Base-by-base conservation (phyloP, 2,329 filamentous ascomycete species). In the Aspergillus ochraceus region DNA sequence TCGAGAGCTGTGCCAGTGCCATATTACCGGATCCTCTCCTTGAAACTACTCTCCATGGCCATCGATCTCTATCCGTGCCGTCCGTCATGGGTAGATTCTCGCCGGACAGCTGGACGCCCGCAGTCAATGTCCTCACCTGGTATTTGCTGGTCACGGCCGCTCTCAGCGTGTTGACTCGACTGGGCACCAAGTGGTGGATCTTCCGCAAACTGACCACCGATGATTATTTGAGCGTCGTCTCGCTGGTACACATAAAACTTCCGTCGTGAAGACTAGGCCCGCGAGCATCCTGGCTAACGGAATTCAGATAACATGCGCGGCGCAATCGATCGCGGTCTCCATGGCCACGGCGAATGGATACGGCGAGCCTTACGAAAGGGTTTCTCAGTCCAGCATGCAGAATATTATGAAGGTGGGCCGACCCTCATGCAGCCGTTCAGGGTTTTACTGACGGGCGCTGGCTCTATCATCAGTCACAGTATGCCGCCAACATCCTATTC, bases 41-140 rank as follows among this genome's bases (percentile, higher is more conserved):
- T 6, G 14, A 14, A 17, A 17, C 12, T 6, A 42, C 17, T 42
- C 36, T 42, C 14, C 36, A 42, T 42, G 36, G 36, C 14, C 36
- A n/a, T 42, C 36, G 5, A 42, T 5, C 12, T 42, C 36, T 17
- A n/a, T n/a, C 5, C 6, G 36, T n/a, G 14, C 36, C 36, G 14
- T 24, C 36, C 17, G 14, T 24, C 45, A 55, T 55, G 53, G 17
- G 24, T 19, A 22, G 46, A 14, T 55, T 55, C 46, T 49, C 42
- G n/a, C 42, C 53, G n/a, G 53, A 56, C 29, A 59, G 53, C 22
- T 55, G 54, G 53, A 55, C 62, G 2, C 66, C 71, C 8, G 54
- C 66, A 1, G 57, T 71, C 58, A 69, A 67, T 20, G 61, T 73
- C 17, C 8, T 69, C 19, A 65, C 68, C 14, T 71, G 67, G 69